Base-by-base conservation (phyloP, 129 eudicot species). In the Tagetes patula region DNA sequence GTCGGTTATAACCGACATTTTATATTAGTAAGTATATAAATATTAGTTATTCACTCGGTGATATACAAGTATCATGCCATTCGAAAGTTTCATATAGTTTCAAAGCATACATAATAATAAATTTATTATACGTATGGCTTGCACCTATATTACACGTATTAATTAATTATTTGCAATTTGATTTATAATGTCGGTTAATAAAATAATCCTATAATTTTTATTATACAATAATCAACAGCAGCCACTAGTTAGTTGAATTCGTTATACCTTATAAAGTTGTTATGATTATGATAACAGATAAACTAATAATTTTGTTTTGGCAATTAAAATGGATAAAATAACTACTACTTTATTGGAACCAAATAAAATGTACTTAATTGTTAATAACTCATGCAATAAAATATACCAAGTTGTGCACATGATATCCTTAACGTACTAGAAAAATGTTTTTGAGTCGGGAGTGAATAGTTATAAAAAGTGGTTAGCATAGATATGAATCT, bases 201-300 rank as follows among this genome's bases (percentile, higher is more conserved):
- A 59, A 34, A 11, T 59, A 59, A 6, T 43, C 5, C 5, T 54
- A 71, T 30, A 42, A 40, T 6, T 14, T 55, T 34, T 41, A 5
- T 40, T 37, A 39, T 42, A 1, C 8, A 34, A 42, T 13, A 39
- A 46, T 62, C 56, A 70, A 70, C 30, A 8, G 50, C 71, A 76
- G 45, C 30, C 38, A 62, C 62, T 62, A 33, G 59, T 41, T 77
- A 14, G 62, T 59, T 71, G 70, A 53, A 40, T 14, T 72, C 31
- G 52, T 59, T 40, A 33, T 0, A 3, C 11, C 41, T 34, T 59
- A 47, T 53, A 65, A n/a, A 38, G 70, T 62, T 52, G 53, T 62
- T 42, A 67, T 43, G 12, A 67, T 62, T 42, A 67, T 43, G 12
- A 67, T 31, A n/a, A 72, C 59, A 66, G 61, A 20, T 7, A 39